Evolutionary conservation across 2,329 filamentous ascomycete genomes (phyloP).

Genomic region (Sarocladium brachiariae): DNA sequence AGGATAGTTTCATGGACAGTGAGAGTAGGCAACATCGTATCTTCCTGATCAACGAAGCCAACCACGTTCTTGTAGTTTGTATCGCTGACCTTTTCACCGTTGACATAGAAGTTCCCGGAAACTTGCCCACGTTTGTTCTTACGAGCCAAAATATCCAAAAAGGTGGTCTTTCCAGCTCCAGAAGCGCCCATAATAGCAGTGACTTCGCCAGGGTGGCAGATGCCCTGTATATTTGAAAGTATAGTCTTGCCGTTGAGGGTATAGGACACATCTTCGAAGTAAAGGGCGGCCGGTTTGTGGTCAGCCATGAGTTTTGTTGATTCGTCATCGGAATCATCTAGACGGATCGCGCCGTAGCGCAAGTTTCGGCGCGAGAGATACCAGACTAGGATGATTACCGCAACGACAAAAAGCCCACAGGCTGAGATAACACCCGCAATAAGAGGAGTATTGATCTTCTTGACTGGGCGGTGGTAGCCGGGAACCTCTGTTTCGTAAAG

Average conservation of each 20-base stretch:
- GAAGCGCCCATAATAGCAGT: slow-evolving; percentile 98
- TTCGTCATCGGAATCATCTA: slow-evolving; percentile 90
- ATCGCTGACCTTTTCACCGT: slow-evolving; percentile 83
- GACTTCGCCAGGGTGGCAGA: slow-evolving; percentile 90
- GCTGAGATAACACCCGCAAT: slow-evolving; percentile 91
- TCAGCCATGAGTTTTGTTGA: slow-evolving; percentile 79
- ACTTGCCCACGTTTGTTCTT: slow-evolving; percentile 90
- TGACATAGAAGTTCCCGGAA: slow-evolving; percentile 80
- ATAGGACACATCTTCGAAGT: slow-evolving; percentile 85
- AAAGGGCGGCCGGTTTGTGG: slow-evolving; percentile 82
- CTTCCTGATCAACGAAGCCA: slow-evolving; percentile 96
- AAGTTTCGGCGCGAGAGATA: slow-evolving; percentile 73
- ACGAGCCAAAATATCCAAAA: slow-evolving; percentile 88
- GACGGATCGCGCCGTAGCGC: slow-evolving; percentile 64
- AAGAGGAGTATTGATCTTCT: slow-evolving; percentile 92
- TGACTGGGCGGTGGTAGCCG: slow-evolving; percentile 80
- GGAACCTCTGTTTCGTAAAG: slow-evolving; percentile 88
- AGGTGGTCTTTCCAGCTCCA: slow-evolving; percentile 94
- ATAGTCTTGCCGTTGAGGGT: slow-evolving; percentile 83
- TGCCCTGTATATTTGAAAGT: slow-evolving; percentile 69
- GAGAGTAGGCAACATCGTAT: slow-evolving; percentile 90
- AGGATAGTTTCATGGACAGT: slow-evolving; percentile 98
- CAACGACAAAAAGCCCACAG: slow-evolving; percentile 81
- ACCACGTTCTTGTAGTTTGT: slow-evolving; percentile 84
- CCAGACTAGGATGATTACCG: slow-evolving; percentile 76